Conservation (phyloP, 768 basidiomycete genomes). For the Tylopilus felleus region DNA sequence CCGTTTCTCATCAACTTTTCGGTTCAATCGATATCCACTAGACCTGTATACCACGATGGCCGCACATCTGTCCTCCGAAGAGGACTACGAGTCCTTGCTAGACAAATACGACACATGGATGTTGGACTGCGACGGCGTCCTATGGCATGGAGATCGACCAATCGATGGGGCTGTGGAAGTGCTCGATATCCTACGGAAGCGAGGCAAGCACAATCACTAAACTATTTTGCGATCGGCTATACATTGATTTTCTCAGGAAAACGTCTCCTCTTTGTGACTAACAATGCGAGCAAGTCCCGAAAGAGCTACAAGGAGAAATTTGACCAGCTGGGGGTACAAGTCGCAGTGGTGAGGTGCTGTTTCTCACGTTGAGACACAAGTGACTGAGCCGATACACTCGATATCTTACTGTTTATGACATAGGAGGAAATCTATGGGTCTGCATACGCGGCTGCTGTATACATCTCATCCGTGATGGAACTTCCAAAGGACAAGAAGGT, state of each 20-base stretch:
- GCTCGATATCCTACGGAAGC: conserved; percentile 63
- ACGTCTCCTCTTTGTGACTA: conserved; percentile 90
- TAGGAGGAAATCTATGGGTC: conserved; percentile 98
- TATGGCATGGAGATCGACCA: conserved; percentile 82
- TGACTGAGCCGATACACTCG: neutral
- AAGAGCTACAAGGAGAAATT: conserved; percentile 87
- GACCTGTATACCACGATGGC: conserved; percentile 23
- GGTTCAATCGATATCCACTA: conserved; percentile 8
- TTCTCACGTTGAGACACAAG: neutral
- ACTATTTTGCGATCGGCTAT: conserved; percentile 1
- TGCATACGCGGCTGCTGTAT: conserved; percentile 80
- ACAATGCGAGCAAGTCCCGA: conserved; percentile 94
- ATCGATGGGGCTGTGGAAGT: conserved; percentile 79
- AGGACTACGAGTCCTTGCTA: conserved; percentile 48
- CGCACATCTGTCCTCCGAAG: conserved; percentile 29
- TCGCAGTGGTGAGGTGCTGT: conserved; percentile 63
- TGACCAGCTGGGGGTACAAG: conserved; percentile 83
- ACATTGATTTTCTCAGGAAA: conserved; percentile 46
- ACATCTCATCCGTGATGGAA: conserved; percentile 85
- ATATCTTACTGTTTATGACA: neutral
- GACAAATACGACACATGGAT: conserved; percentile 89
- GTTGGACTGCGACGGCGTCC: conserved; percentile 94
- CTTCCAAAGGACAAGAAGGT: conserved; percentile 91
- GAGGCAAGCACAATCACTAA: conserved; percentile 49
- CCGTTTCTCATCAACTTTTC: conserved; percentile 1